These are phyloP conservation scores for Pyricularia grisea DNA, from an alignment of 2,329 filamentous ascomycete genomes.

Conservation along the genomic window DNA sequence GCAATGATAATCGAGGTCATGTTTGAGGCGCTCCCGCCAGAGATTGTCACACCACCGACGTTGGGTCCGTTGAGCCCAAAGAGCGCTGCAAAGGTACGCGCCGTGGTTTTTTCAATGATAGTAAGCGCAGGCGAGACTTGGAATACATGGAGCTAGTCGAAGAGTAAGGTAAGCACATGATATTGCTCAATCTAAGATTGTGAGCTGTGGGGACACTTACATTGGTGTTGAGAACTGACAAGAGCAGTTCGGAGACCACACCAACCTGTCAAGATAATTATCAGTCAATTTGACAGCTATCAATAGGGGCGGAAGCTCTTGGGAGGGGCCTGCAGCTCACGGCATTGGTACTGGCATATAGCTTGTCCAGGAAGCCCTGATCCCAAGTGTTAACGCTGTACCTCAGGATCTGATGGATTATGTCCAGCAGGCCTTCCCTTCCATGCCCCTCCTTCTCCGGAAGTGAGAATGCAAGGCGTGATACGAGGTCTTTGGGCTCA, in stretches of 20 bases:
- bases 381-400: conserved; percentile 99
- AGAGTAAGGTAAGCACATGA: background rate
- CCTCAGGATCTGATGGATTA: conserved; percentile 60
- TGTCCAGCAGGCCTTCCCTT: conserved; percentile 64
- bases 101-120: conserved; percentile 77
- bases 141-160: conserved; percentile 70
- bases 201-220: conserved; percentile 27
- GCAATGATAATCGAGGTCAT: conserved; percentile 78
- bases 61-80: conserved; percentile 67
- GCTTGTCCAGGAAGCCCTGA: conserved; percentile 91
- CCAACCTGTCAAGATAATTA: conserved; percentile 47
- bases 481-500: conserved; percentile 45
- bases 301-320: background rate
- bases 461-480: conserved; percentile 48
- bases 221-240: conserved; percentile 86
- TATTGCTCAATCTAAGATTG: background rate
- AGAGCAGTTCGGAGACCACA: conserved; percentile 72
- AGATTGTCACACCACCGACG: conserved; percentile 67
- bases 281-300: background rate
- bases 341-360: conserved; percentile 85
- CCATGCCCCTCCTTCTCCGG: conserved; percentile 47
- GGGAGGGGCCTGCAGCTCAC: conserved; percentile 30
- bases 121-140: conserved; percentile 86
- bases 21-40: conserved; percentile 80
- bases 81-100: conserved; percentile 59